Evolutionary conservation across 169 alveolate species (phyloP).

Genomic region (Eimeria tenella): DNA sequence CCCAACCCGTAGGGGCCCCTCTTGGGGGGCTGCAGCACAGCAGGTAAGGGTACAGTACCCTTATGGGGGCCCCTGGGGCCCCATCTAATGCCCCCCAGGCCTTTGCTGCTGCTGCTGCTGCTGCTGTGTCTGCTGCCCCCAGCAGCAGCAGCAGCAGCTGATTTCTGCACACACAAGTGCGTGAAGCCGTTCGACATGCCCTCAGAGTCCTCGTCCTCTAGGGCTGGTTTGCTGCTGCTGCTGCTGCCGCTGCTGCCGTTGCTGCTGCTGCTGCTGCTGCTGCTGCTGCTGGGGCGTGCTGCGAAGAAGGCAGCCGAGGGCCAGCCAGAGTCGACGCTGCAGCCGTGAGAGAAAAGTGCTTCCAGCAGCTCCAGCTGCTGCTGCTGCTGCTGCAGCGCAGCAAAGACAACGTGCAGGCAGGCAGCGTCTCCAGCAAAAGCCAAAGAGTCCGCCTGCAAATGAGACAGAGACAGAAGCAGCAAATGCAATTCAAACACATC

Average conservation of each 20-base stretch:
- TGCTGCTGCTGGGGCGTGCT: background rate
- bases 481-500: background rate
- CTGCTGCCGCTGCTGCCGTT: too few species aligned
- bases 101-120: constrained; percentile 13
- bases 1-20: background rate
- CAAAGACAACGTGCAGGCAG: constrained; percentile 5
- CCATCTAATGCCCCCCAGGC: background rate
- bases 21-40: background rate
- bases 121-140: too few species aligned
- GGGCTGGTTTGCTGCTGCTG: too few species aligned
- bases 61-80: background rate
- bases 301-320: background rate
- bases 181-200: background rate
- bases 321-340: constrained; percentile 15
- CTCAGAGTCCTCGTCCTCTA: background rate
- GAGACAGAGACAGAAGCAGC: background rate
- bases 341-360: background rate
- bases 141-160: constrained; percentile 12
- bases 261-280: too few species aligned
- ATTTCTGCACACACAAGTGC: background rate
- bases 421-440: constrained; percentile 8
- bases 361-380: background rate
- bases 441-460: background rate
- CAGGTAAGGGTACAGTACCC: background rate
- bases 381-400: constrained; percentile 30